Evolutionary conservation across 1,284 basidiomycete genomes (phyloP).

Genomic region (Fomitopsis pinicola): DNA sequence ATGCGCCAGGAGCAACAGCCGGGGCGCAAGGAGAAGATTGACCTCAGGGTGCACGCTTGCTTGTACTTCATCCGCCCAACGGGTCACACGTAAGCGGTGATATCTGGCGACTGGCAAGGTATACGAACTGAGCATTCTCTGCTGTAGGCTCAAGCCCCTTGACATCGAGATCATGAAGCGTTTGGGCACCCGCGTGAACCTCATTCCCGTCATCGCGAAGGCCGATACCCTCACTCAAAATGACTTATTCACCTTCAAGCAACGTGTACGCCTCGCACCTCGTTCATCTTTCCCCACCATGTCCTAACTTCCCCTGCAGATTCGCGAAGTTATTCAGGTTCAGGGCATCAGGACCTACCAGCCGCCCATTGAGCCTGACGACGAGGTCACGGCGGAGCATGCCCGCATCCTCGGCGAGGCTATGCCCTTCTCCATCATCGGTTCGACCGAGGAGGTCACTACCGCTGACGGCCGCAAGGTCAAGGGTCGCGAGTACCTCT

Average conservation of each 20-base stretch:
- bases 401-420: slow-evolving; percentile 84
- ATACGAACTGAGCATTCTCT: neutral
- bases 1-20: slow-evolving; percentile 99
- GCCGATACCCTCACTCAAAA: slow-evolving; percentile 95
- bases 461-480: slow-evolving; percentile 90
- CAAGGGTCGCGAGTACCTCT: slow-evolving; percentile 98
- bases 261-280: slow-evolving; percentile 58
- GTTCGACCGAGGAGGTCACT: slow-evolving; percentile 91
- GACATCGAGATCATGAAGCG: slow-evolving; percentile 99
- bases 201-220: slow-evolving; percentile 97
- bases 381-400: slow-evolving; percentile 85
- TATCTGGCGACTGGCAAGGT: neutral
- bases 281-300: neutral
- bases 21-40: slow-evolving; percentile 87
- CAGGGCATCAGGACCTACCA: slow-evolving; percentile 96
- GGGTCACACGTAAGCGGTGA: slow-evolving; percentile 80
- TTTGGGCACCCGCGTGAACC: slow-evolving; percentile 91
- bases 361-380: slow-evolving; percentile 90
- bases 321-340: slow-evolving; percentile 86
- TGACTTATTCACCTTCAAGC: slow-evolving; percentile 91
- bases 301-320: slow-evolving; percentile 37
- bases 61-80: slow-evolving; percentile 97
- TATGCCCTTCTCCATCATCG: slow-evolving; percentile 99
- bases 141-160: slow-evolving; percentile 85
- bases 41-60: slow-evolving; percentile 95